Evolutionary conservation across 1,284 basidiomycete species (phyloP), one percentile per base, ranked within the genome.

Genomic region (Irpex sp.): DNA sequence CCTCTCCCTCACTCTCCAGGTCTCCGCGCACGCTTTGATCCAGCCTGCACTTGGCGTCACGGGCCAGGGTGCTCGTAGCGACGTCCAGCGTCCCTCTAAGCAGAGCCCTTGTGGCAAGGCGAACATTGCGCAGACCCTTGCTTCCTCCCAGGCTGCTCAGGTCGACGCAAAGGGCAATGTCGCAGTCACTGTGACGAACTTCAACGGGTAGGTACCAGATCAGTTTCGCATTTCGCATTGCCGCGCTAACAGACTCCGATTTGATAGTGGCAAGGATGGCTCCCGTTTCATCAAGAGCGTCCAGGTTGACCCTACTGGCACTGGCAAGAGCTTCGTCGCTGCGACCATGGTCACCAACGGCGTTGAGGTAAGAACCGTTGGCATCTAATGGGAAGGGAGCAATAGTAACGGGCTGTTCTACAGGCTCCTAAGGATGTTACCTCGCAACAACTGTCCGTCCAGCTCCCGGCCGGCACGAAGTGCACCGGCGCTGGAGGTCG

Each of bases 11-110:
- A 54, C 70, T 17, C 64, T 75, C 34, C 71, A 75, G 57, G 63
- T 57, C 5, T 60, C 75, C 59, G 83, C 79, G 1, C 85, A 86
- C 65, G 80, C 82, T 15, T 73, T 72, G 7, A 73, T 85, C 57
- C 55, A 75, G 4, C 84, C 84, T 48, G 77, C 75, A 13, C 77
- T 86, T 51, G 85, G 83, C 57, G 78, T 85, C 38, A 65, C 66
- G 5, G 80, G 80, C 15, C 75, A 73, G 0, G 72, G 76, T 19
- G 69, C 65, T 13, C 80, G 83, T 26, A 70, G 64, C 47, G 76
- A 86, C 65, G 84, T 82, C 47, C 79, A 83, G 70, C 71, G 78
- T 5, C 82, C 83, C 5, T 76, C 71, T 17, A 73, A 61, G 3
- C 70, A 64, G 4, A 68, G 68, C 19, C 80, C 79, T 0, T 86